A percentile compares a stretch with the other conserved stretches of the same genome.
Conservation (phyloP, 176 grass and related monocot genomes). For the Paspalum notatum region DNA sequence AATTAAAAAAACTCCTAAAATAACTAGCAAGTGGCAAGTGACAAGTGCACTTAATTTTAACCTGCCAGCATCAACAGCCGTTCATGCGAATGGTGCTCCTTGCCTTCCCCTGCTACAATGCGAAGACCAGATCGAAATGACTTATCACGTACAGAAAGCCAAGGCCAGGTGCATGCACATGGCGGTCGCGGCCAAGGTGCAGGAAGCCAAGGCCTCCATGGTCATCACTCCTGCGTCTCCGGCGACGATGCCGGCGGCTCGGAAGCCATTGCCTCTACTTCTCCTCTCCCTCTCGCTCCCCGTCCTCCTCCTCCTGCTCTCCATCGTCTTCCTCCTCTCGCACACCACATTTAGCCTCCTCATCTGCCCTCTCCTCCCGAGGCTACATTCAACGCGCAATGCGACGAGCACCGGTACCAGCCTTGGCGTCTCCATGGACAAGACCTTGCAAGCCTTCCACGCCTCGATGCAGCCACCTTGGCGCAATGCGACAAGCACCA, state of each 20-base stretch:
- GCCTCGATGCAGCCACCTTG: background rate
- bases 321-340: conserved; percentile 46
- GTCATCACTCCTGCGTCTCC: background rate
- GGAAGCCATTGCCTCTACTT: conserved; percentile 49
- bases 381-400: conserved; percentile 15
- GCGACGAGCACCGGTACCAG: background rate
- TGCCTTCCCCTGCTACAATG: conserved; percentile 44
- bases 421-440: conserved; percentile 28
- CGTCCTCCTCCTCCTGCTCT: conserved; percentile 35
- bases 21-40: conserved; percentile 28
- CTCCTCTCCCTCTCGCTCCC: conserved; percentile 44
- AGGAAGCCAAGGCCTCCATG: conserved; percentile 24
- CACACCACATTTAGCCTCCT: conserved; percentile 60
- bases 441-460: conserved; percentile 28
- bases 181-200: background rate
- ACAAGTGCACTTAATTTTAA: conserved; percentile 44
- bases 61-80: conserved; percentile 6
- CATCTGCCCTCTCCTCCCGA: conserved; percentile 44
- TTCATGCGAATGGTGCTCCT: conserved; percentile 32
- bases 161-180: background rate
- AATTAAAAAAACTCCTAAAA: background rate
- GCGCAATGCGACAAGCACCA: background rate
- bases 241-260: conserved; percentile 1
- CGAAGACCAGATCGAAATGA: background rate
- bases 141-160: conserved; percentile 22